Percentiles rank a stretch among this genome's conserved stretches.
phyloP scores from a whole-genome alignment of 2,329 filamentous ascomycete genomes.

The Sporothrix globosa region DNA sequence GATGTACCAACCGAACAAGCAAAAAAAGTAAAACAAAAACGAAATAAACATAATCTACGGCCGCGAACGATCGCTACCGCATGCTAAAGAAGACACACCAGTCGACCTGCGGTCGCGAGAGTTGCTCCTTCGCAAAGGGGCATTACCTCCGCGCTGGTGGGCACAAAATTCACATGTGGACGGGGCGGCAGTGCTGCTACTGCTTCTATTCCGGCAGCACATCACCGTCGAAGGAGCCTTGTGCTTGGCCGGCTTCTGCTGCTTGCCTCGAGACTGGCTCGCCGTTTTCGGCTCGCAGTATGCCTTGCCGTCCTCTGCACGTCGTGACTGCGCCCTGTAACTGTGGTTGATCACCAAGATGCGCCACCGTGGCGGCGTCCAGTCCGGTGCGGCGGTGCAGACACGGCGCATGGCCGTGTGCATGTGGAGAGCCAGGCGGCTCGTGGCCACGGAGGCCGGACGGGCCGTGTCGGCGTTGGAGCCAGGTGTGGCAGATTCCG shows the following conservation, averaged over 20 bases:
- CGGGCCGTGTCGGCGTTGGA: not conserved
- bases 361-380: slow-evolving; percentile 46
- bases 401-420: slow-evolving; percentile 31
- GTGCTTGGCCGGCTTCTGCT: not conserved
- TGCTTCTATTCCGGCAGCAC: not conserved
- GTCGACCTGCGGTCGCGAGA: not conserved
- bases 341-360: slow-evolving; percentile 42
- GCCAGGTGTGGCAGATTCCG: not conserved
- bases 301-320: not conserved
- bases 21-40: not conserved
- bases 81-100: not conserved
- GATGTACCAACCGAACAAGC: not conserved
- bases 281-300: not conserved
- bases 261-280: not conserved
- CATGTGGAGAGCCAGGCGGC: slow-evolving; percentile 45
- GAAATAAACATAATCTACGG: not conserved
- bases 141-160: not conserved
- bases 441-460: slow-evolving; percentile 36
- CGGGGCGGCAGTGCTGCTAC: not conserved
- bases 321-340: not conserved
- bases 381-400: slow-evolving; percentile 36
- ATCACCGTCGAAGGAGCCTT: not conserved
- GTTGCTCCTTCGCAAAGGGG: not conserved
- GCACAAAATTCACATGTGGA: not conserved
- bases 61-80: not conserved